Conservation (phyloP, 805 yeast species). For the Nakazawaea siamensis region DNA sequence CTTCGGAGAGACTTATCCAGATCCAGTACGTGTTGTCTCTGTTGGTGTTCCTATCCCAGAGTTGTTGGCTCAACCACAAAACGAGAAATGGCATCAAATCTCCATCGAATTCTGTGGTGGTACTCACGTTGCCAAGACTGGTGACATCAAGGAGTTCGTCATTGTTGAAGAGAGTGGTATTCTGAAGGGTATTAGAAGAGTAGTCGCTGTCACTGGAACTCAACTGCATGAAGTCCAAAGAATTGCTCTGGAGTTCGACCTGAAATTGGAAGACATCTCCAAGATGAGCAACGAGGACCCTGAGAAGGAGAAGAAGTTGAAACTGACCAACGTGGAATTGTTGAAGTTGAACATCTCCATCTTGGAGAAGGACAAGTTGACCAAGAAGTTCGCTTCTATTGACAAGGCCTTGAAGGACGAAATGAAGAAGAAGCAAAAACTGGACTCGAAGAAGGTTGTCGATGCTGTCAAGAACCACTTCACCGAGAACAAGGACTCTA, state of each 20-base stretch:
- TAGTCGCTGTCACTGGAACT: conserved; percentile 91
- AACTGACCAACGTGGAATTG: conserved; percentile 76
- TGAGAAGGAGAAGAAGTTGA: conserved; percentile 71
- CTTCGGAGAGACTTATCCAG: conserved; percentile 98
- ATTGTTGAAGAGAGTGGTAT: conserved; percentile 93
- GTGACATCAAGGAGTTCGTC: conserved; percentile 87
- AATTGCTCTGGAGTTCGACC: conserved; percentile 64
- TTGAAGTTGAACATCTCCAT: conserved; percentile 81
- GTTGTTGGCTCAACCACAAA: conserved; percentile 61
- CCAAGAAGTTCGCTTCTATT: conserved; percentile 63
- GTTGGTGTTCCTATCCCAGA: conserved; percentile 89
- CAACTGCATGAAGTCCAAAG: conserved; percentile 89
- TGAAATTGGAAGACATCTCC: conserved; percentile 49
- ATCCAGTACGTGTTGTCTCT: conserved; percentile 96
- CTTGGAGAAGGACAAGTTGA: conserved; percentile 67
- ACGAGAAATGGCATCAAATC: conserved; percentile 63
- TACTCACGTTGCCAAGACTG: conserved; percentile 88
- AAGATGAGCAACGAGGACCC: conserved; percentile 58
- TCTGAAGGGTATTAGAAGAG: conserved; percentile 97
- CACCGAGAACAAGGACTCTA: conserved; percentile 40
- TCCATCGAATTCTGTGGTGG: conserved; percentile 99
- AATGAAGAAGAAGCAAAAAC: conserved; percentile 79
- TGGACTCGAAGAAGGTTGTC: conserved; percentile 72
- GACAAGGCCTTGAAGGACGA: conserved; percentile 89
- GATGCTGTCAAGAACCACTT: conserved; percentile 73